Evolutionary conservation across 345 rosid species (phyloP).

Genomic region (Durio zibethinus): DNA sequence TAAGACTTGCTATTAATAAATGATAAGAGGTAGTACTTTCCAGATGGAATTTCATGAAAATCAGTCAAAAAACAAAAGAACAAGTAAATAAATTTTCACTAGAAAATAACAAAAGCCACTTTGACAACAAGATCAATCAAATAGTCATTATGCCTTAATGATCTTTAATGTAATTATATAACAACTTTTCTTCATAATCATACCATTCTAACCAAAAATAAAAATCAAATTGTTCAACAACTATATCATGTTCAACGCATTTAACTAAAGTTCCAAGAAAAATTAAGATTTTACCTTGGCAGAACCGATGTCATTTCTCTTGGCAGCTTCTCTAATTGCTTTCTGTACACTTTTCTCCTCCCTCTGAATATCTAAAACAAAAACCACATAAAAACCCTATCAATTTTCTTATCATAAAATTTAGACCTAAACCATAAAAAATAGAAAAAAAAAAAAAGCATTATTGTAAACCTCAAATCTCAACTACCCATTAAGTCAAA

Average conservation of each 20-base stretch:
- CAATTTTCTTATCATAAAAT: neutral
- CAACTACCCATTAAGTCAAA: neutral
- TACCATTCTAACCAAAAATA: neutral
- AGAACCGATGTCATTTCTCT: constrained; percentile 41
- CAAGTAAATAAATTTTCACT: neutral
- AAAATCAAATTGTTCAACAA: neutral
- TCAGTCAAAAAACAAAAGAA: neutral
- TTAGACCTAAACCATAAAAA: neutral
- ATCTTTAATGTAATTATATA: no score
- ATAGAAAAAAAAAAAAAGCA: neutral
- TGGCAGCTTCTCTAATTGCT: constrained; percentile 40
- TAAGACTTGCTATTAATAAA: neutral
- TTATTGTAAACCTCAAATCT: neutral
- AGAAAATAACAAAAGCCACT: neutral
- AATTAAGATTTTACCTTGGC: constrained; percentile 32
- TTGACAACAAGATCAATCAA: neutral
- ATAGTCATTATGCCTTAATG: neutral
- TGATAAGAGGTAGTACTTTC: neutral
- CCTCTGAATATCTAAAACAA: constrained; percentile 40
- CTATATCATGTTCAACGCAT: neutral
- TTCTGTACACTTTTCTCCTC: constrained; percentile 44
- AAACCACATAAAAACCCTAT: neutral
- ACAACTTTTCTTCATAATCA: neutral
- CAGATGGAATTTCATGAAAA: neutral
- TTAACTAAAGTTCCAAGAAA: constrained; percentile 1